phyloP scores from a whole-genome alignment of 768 basidiomycete species.

The Polyporus arcularius region DNA sequence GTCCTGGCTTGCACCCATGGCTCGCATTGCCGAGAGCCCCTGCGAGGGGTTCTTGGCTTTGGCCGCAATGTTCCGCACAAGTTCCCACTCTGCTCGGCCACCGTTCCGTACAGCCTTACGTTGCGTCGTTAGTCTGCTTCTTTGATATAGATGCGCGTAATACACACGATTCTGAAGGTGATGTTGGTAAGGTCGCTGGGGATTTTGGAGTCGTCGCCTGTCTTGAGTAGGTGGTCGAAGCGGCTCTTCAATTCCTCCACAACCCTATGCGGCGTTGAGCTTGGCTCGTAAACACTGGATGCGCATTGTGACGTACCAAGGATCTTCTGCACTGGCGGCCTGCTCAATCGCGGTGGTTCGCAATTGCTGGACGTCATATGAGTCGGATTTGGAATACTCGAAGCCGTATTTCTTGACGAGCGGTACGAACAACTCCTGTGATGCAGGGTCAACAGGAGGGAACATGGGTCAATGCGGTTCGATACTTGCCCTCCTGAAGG shows the following conservation, averaged over 20 bases:
- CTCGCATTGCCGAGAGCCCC: constrained; percentile 65
- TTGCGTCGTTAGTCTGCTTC: background rate
- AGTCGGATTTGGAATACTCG: constrained; percentile 66
- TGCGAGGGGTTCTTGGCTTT: constrained; percentile 75
- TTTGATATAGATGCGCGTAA: background rate
- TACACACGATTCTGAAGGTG: constrained; percentile 42
- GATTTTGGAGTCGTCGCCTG: constrained; percentile 74
- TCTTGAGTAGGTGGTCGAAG: constrained; percentile 70
- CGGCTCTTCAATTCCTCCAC: constrained; percentile 68
- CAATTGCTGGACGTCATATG: constrained; percentile 66
- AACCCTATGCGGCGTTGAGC: constrained; percentile 46
- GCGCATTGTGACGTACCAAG: constrained; percentile 28
- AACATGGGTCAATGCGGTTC: background rate
- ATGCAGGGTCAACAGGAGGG: background rate
- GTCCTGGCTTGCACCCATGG: constrained; percentile 42
- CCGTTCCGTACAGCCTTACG: background rate
- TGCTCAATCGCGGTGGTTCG: constrained; percentile 71
- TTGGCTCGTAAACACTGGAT: background rate
- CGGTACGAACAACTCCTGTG: constrained; percentile 39
- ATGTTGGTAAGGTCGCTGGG: constrained; percentile 75
- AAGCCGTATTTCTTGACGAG: constrained; percentile 79
- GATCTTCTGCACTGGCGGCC: constrained; percentile 50
- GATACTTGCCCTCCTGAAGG: constrained; percentile 56
- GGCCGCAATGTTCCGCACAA: constrained; percentile 65
- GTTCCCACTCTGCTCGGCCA: constrained; percentile 22